Evolutionary conservation across 306 rosid genomes (phyloP), one percentile per base, ranked within the genome.

Genomic region (Rosa chinensis): DNA sequence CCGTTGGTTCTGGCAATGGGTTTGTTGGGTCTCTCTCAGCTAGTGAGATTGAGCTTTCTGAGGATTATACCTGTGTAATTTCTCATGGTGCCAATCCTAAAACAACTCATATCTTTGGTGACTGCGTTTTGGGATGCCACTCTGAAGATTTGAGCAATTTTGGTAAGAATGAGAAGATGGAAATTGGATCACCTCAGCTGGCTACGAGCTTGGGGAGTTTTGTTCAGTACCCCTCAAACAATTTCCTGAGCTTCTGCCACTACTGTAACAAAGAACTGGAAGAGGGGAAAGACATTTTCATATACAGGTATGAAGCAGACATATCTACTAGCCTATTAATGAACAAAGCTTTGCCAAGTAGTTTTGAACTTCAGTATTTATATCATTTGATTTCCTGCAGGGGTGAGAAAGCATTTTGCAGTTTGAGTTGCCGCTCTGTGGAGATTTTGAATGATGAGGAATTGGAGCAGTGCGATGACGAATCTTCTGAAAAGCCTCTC

Each of bases 331-430:
- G 70, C 56, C 52, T 67, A 70, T 39, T 35, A 68, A 25, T 42
- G 37, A 43, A 43, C 53, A 53, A 69, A 76, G 63, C 47, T 62
- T 37, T 58, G 49, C 48, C 74, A 11, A 44, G 43, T 72, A 45
- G 50, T 63, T 72, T 13, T 68, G 59, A 10, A 23, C 52, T 78
- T 20, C 8, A 44, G 78, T 56, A 68, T 53, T 55, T 47, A 67
- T 79, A 64, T 18, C 61, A 2, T 53, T 82, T 78, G 53, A 56
- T 73, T 44, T 83, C 4, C 44, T 82, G 88, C 89, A 94, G 98
- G 84, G 98, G 98, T 39, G 98, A 94, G 82, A 83, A 89, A 79
- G 87, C 97, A 69, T 94, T 94, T 82, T 94, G 98, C 92, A 94
- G 97, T 82, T 73, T 84, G 61, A 82, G 77, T 49, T 94, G 98